Base-by-base conservation (phyloP, 75 land plant species). In the Sequoiadendron giganteum region DNA sequence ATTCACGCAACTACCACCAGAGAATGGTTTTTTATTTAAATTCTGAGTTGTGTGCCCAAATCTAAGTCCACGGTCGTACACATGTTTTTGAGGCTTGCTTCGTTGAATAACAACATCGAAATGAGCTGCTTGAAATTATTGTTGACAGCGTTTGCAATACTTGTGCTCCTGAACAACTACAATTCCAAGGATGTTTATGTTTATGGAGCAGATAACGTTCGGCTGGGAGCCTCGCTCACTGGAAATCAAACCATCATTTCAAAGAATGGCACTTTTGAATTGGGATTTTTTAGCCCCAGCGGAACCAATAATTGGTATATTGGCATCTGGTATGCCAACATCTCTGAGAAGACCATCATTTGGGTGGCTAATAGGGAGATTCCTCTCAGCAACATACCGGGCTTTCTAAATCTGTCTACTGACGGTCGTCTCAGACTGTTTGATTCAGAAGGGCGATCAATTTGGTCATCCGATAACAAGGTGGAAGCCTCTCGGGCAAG, bases 351-450 rank as follows among this genome's bases (percentile, higher is more conserved):
- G 1, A 88, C 88, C 18, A 78, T 89, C 1, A 86, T 92, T 3
- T 94, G 93, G 95, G 92, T 94, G 4, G 95, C 93, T 10, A 94
- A 94, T 90, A 80, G 94, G 70, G 76, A 85, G 5, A 18, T 8
- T 10, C 91, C 94, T 2, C 54, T 93, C 42, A 76, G 32, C 48
- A n/a, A 84, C 21, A 28, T 81, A 5, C 42, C 9, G 2, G 92
- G 88, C 11, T 16, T 21, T 25, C 47, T 89, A 5, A 68, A 65
- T 21, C 21, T 92, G 42, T 8, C 3, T 18, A 42, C 70, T 1
- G 38, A 88, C 15, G 93, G 93, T 38, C 87, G 75, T 55, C 61
- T 93, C 2, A 86, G 76, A 11, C 68, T 91, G 18, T n/a, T 58
- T 1, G 83, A 89, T 40, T 73, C 79, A 3, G 43, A 10, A 28